phyloP scores from a whole-genome alignment of 768 basidiomycete species.

The Hemileccinum rubropunctum region DNA sequence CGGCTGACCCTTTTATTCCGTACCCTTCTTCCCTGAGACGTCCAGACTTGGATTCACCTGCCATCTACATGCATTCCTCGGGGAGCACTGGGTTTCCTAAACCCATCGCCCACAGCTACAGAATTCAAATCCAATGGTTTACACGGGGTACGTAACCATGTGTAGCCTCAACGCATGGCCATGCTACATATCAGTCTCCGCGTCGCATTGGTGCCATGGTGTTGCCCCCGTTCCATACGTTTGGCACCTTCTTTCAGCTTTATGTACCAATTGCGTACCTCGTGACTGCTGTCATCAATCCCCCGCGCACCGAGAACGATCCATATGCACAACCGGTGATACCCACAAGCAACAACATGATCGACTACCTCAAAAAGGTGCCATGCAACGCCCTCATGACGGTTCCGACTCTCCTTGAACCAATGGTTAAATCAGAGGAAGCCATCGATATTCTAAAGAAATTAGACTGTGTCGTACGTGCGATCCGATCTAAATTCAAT shows the following conservation, averaged over 20 bases:
- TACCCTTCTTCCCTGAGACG: slow-evolving; percentile 13
- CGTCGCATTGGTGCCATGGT: slow-evolving; percentile 28
- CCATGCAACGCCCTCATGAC: slow-evolving; percentile 8
- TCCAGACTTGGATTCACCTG: slow-evolving; percentile 34
- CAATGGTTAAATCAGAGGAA: slow-evolving; percentile 9
- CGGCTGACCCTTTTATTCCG: slow-evolving; percentile 13
- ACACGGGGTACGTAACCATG: slow-evolving; percentile 30
- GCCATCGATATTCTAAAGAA: slow-evolving; percentile 17
- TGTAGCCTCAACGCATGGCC: slow-evolving; percentile 3
- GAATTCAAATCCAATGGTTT: slow-evolving; percentile 34
- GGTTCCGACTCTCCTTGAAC: slow-evolving; percentile 21
- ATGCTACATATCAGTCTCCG: slow-evolving; percentile 9
- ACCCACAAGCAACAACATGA: slow-evolving; percentile 20
- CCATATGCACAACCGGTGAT: slow-evolving; percentile 11
- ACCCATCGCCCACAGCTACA: slow-evolving; percentile 38
- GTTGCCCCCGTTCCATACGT: slow-evolving; percentile 40
- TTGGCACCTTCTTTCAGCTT: slow-evolving; percentile 33
- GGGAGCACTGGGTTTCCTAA: slow-evolving; percentile 53
- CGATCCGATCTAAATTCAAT: not conserved
- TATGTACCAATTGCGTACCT: slow-evolving; percentile 29
- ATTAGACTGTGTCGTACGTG: slow-evolving; percentile 31
- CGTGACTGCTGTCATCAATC: slow-evolving; percentile 29
- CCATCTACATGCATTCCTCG: slow-evolving; percentile 47
- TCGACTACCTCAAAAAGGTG: slow-evolving; percentile 12
- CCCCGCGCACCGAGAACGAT: slow-evolving; percentile 23